Evolutionary conservation across 2,329 filamentous ascomycete genomes (phyloP).

Genomic region (Ceratocystis albifundus): DNA sequence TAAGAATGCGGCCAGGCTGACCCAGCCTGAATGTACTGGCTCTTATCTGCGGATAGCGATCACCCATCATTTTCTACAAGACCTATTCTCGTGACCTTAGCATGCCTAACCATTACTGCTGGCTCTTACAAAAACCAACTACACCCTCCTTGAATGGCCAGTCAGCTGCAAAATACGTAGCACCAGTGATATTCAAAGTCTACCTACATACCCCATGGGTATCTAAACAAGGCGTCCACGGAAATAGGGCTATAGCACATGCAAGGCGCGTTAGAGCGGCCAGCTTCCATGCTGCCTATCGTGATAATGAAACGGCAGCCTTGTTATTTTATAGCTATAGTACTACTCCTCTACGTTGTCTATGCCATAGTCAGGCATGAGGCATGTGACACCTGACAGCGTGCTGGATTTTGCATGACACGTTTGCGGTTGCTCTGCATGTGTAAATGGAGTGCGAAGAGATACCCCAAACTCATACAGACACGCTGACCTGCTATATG

Average conservation of each 20-base stretch:
- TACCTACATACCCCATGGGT: not conserved
- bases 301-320: not conserved
- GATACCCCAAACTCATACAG: not conserved
- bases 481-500: not conserved
- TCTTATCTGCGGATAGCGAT: no score
- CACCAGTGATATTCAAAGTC: not conserved
- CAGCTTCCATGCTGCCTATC: not conserved
- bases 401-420: constrained; percentile 5
- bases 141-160: not conserved
- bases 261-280: not conserved
- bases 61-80: no score
- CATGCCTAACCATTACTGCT: no score
- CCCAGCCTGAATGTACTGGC: no score
- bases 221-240: not conserved
- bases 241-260: not conserved
- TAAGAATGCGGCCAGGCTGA: not conserved
- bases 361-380: not conserved
- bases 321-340: not conserved
- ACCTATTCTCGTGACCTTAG: no score
- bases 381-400: constrained; percentile 2
- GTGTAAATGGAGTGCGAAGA: not conserved
- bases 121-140: no score
- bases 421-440: constrained; percentile 2
- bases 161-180: not conserved
- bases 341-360: not conserved